These are phyloP conservation scores for Penicillium coprophilum DNA, from an alignment of 495 filamentous ascomycete genomes.

Conservation along the genomic window DNA sequence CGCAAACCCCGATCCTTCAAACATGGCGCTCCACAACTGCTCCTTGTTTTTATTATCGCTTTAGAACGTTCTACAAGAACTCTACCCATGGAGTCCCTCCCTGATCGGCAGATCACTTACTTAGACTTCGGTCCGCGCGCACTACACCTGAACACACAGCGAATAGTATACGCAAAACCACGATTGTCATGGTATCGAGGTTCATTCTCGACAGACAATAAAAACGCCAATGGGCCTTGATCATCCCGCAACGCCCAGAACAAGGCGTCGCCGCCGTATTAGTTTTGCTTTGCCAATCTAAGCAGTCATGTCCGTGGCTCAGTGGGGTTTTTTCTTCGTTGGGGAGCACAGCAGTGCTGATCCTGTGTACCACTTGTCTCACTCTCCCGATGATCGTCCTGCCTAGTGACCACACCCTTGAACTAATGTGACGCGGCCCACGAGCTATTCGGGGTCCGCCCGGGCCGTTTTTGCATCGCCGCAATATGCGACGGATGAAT, in stretches of 20 bases:
- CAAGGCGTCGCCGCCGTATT: background rate
- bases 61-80: slow-evolving; percentile 2
- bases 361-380: slow-evolving; percentile 14
- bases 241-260: background rate
- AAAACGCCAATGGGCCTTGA: background rate
- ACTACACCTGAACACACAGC: background rate
- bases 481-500: background rate
- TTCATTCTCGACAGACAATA: slow-evolving; percentile 3
- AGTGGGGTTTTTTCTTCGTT: background rate
- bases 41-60: background rate
- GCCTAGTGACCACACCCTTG: background rate
- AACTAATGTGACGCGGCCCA: slow-evolving; percentile 6
- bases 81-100: slow-evolving; percentile 4
- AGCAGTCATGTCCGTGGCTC: slow-evolving; percentile 7
- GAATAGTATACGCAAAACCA: slow-evolving; percentile 1
- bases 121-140: slow-evolving; percentile 6
- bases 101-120: slow-evolving; percentile 14
- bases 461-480: background rate
- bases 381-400: slow-evolving; percentile 12
- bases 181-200: background rate
- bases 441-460: slow-evolving; percentile 1
- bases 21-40: background rate
- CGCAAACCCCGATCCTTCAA: background rate
- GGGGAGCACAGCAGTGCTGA: slow-evolving; percentile 9
- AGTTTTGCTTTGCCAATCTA: background rate